Percentiles rank a stretch among this genome's conserved stretches.
These are phyloP conservation scores for Quercus ilex DNA, from an alignment of 306 rosid species.

Conservation along the genomic window DNA sequence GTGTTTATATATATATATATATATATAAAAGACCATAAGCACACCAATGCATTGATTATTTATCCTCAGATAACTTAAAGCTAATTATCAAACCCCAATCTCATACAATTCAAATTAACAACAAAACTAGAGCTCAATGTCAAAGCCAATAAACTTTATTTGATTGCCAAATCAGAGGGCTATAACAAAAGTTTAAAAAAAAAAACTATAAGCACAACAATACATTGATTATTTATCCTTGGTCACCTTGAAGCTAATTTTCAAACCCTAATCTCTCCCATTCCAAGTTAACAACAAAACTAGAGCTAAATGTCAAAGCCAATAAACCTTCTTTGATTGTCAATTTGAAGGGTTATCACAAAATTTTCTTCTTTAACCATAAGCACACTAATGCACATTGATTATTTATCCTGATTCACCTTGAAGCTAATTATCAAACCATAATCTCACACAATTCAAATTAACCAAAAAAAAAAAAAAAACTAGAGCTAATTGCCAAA, in stretches of 20 bases:
- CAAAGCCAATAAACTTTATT: not conserved
- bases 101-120: not conserved
- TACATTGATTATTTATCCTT: not conserved
- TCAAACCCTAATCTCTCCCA: not conserved
- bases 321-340: not conserved
- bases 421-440: not conserved
- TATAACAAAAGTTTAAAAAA: not conserved
- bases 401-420: not conserved
- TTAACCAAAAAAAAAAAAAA: not conserved
- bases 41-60: not conserved
- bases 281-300: not conserved
- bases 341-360: not conserved
- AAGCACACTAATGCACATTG: not conserved
- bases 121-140: not conserved
- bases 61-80: not conserved
- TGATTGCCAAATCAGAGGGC: not conserved
- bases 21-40: not conserved
- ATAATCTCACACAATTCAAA: not conserved
- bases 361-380: not conserved
- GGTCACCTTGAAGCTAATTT: not conserved
- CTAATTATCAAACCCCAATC: not conserved
- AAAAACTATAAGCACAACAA: not conserved
- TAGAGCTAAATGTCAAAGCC: not conserved
- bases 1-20: not conserved
- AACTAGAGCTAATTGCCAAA: not conserved